Evolutionary conservation across 495 filamentous ascomycete genomes (phyloP).

Genomic region (Penicillium malachiteum): DNA sequence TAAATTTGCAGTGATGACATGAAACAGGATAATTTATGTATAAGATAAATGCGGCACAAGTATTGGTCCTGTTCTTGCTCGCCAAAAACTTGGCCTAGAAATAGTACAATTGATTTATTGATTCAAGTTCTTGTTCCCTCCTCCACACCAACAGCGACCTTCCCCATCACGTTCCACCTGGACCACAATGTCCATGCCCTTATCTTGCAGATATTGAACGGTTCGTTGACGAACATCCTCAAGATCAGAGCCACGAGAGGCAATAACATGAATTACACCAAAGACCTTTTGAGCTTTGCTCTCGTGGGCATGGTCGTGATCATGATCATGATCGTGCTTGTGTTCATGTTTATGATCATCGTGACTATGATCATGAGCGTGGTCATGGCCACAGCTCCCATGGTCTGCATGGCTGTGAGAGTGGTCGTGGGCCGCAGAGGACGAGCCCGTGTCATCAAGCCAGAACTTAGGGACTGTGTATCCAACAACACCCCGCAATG

Average conservation of each 20-base stretch:
- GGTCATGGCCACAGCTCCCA: slow-evolving; percentile 15
- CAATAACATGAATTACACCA: slow-evolving; percentile 82
- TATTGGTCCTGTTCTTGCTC: too few relatives aligned
- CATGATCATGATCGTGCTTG: slow-evolving; percentile 19
- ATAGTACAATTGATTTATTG: not conserved
- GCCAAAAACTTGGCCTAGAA: not conserved
- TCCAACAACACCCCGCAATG: slow-evolving; percentile 76
- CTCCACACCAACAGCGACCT: slow-evolving; percentile 75
- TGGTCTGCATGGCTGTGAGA: slow-evolving; percentile 19
- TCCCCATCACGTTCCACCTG: slow-evolving; percentile 78
- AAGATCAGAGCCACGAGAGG: slow-evolving; percentile 63
- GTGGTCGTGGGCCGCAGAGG: slow-evolving; percentile 28
- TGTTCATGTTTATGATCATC: slow-evolving; percentile 24
- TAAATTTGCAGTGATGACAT: too few relatives aligned
- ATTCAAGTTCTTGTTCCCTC: slow-evolving; percentile 31
- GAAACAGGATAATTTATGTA: too few relatives aligned
- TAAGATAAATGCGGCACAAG: too few relatives aligned
- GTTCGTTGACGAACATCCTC: slow-evolving; percentile 76
- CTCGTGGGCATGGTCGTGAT: slow-evolving; percentile 27
- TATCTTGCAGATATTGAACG: slow-evolving; percentile 52
- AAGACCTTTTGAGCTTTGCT: slow-evolving; percentile 53
- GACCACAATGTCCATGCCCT: slow-evolving; percentile 69
- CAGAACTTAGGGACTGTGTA: slow-evolving; percentile 92
- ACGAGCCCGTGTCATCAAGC: slow-evolving; percentile 68
- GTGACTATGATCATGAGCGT: slow-evolving; percentile 25